Evolutionary conservation across 768 basidiomycete genomes (phyloP).

Genomic region (Russula sp.): DNA sequence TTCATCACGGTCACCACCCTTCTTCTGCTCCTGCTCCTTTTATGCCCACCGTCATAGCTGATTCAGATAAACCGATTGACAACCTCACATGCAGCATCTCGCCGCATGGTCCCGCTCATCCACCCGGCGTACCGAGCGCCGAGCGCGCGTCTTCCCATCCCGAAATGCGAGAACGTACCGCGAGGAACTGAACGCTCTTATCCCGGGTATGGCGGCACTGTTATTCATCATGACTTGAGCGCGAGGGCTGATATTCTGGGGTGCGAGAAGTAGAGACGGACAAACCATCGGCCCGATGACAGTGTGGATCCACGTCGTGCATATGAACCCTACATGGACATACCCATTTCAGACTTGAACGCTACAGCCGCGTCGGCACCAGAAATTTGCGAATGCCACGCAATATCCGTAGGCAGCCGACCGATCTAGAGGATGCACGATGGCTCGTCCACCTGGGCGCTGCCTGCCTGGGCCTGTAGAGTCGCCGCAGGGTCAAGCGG

Average conservation of each 20-base stretch:
- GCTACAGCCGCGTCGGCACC: no score
- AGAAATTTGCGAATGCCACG: no score
- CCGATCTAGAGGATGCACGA: conserved; percentile 10
- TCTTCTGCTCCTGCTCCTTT: background rate
- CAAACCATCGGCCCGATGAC: no score
- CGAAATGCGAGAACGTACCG: background rate
- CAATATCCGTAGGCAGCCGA: background rate
- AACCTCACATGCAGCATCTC: conserved; percentile 2
- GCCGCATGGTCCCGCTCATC: background rate
- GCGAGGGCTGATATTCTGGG: no score
- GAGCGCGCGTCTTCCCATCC: conserved; percentile 1
- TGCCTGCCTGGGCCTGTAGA: conserved; percentile 7
- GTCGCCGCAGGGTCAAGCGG: background rate
- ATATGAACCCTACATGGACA: no score
- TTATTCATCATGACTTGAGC: background rate
- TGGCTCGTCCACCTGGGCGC: background rate
- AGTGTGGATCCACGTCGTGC: no score
- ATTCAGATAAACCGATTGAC: background rate
- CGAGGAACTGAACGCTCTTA: conserved; percentile 16
- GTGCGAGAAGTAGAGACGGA: no score
- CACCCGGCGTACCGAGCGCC: background rate
- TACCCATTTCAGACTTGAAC: background rate
- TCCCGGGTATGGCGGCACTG: conserved; percentile 13
- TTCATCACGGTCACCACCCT: background rate
- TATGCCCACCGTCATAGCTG: conserved; percentile 1